phyloP scores from a whole-genome alignment of 192 early-diverging fungal species.

The Coemansia sp. region DNA sequence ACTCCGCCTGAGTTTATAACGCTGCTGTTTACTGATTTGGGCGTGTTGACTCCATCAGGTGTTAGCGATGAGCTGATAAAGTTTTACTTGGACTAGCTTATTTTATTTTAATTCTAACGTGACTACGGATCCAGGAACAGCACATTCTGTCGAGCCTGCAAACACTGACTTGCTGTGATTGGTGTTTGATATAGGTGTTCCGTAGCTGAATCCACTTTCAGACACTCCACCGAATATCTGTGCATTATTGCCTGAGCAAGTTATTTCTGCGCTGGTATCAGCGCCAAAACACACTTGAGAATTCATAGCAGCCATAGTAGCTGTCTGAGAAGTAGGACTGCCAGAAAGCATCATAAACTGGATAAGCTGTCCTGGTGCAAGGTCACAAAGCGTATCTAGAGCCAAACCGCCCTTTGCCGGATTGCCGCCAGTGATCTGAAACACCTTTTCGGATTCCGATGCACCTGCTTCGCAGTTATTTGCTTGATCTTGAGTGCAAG shows the following conservation, averaged over 20 bases:
- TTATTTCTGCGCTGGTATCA: not conserved
- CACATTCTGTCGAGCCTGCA: constrained; percentile 32
- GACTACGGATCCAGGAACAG: constrained; percentile 30
- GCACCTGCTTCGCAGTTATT: not conserved
- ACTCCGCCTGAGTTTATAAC: constrained; percentile 91
- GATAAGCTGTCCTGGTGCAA: constrained; percentile 21
- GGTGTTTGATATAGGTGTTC: not conserved
- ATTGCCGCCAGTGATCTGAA: constrained; percentile 47
- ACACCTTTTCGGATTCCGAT: constrained; percentile 8
- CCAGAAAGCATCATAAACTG: constrained; percentile 33
- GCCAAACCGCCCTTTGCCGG: constrained; percentile 49
- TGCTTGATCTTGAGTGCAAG: not conserved
- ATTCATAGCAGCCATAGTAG: not conserved
- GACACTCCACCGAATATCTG: constrained; percentile 22
- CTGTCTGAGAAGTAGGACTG: no score
- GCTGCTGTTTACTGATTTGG: constrained; percentile 85
- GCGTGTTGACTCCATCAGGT: constrained; percentile 86
- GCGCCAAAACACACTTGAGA: not conserved
- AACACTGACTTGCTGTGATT: constrained; percentile 13
- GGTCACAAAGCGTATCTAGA: constrained; percentile 34
- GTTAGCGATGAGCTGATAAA: constrained; percentile 86
- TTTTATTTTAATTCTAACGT: not conserved
- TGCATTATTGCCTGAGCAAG: not conserved
- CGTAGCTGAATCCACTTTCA: constrained; percentile 44
- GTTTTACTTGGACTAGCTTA: constrained; percentile 62